phyloP scores from a whole-genome alignment of 768 basidiomycete species.

The Russula sp. region DNA sequence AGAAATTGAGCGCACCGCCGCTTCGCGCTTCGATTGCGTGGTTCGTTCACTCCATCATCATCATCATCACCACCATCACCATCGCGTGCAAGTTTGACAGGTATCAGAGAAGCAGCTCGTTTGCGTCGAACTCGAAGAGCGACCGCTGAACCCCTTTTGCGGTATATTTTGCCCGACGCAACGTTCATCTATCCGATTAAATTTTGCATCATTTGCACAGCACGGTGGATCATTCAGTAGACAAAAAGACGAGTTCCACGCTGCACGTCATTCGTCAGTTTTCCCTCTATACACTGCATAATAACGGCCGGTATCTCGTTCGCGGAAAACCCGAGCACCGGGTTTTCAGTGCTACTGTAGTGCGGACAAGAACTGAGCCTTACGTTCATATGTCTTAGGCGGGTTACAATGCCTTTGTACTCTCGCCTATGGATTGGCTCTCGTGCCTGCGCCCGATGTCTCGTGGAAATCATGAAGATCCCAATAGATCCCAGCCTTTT shows the following conservation, averaged over 20 bases:
- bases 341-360: background rate
- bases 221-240: background rate
- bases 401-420: background rate
- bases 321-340: background rate
- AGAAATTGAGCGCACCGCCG: background rate
- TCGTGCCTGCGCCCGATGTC: background rate
- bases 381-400: background rate
- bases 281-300: background rate
- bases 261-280: background rate
- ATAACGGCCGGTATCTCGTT: background rate
- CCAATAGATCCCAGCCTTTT: background rate
- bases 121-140: background rate
- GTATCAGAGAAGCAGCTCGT: background rate
- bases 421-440: background rate
- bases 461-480: conserved; percentile 10
- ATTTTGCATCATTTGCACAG: background rate
- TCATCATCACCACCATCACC: background rate
- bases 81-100: background rate
- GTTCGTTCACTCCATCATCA: background rate
- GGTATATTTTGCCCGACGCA: background rate
- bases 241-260: background rate
- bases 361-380: background rate
- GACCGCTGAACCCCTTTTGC: background rate
- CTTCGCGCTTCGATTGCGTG: background rate
- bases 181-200: background rate